Percentiles rank a stretch among this genome's conserved stretches.
These are phyloP conservation scores for Skeletonema menzelii DNA, from an alignment of 108 stramenopile genomes.

Conservation along the genomic window DNA sequence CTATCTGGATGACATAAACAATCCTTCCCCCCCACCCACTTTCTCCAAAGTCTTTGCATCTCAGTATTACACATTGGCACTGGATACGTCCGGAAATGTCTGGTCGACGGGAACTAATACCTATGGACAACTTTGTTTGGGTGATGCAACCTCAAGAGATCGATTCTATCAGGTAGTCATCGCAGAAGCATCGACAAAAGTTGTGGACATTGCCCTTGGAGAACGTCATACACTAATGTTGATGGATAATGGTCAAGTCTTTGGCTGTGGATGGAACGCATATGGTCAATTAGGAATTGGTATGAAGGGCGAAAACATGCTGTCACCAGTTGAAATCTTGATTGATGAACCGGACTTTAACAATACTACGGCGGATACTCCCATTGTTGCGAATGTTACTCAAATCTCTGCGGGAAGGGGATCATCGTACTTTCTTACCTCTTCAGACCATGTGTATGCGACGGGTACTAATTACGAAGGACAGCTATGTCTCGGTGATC, in stretches of 20 bases:
- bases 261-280: conserved; percentile 39
- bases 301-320: not conserved
- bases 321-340: not conserved
- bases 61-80: conserved; percentile 19
- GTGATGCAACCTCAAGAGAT: conserved; percentile 11
- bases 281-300: conserved; percentile 36
- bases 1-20: not conserved
- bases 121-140: conserved; percentile 26
- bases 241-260: conserved; percentile 23
- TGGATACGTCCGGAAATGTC: conserved; percentile 21
- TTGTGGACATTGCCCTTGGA: conserved; percentile 37
- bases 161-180: conserved; percentile 6
- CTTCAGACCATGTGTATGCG: conserved; percentile 17
- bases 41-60: conserved; percentile 29
- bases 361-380: not conserved
- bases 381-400: not conserved
- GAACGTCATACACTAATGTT: conserved; percentile 32
- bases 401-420: conserved; percentile 21
- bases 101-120: conserved; percentile 25
- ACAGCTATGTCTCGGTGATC: conserved; percentile 33
- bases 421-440: conserved; percentile 42
- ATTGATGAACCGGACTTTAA: conserved; percentile 12
- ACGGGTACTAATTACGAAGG: conserved; percentile 36
- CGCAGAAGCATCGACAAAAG: not conserved
- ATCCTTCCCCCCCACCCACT: conserved; percentile 3